Conservation (phyloP, 2,329 filamentous ascomycete genomes). For the Chaetothyriales sp. region DNA sequence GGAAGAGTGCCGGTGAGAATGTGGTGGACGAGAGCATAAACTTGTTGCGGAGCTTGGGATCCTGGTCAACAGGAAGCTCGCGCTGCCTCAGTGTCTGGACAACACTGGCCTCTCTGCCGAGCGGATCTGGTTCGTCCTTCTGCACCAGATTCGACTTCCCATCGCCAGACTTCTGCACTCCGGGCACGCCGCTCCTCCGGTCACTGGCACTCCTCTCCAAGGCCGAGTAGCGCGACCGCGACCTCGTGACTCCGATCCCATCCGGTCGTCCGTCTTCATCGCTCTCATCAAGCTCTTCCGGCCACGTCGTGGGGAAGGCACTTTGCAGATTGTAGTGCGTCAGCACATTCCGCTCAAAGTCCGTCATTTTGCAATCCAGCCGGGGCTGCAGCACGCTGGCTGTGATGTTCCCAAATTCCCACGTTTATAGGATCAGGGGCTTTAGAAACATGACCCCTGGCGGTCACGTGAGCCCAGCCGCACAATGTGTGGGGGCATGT, state of each 20-base stretch:
- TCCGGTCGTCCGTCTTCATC: conserved; percentile 43
- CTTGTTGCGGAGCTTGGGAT: conserved; percentile 66
- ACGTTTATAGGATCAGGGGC: conserved; percentile 17
- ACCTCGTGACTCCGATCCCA: conserved; percentile 33
- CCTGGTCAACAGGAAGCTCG: conserved; percentile 72
- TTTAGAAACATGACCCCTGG: conserved; percentile 15
- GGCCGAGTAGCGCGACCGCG: conserved; percentile 70
- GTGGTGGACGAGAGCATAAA: conserved; percentile 92
- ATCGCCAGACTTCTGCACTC: conserved; percentile 53
- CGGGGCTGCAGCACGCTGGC: conserved; percentile 14
- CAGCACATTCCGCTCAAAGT: conserved; percentile 63
- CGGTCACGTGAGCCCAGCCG: conserved; percentile 1
- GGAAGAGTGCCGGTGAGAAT: conserved; percentile 79
- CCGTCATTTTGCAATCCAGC: conserved; percentile 39
- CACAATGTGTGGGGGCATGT: neutral
- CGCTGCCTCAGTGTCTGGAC: conserved; percentile 62
- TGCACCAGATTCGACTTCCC: conserved; percentile 67
- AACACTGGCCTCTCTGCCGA: conserved; percentile 80
- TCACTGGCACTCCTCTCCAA: conserved; percentile 63
- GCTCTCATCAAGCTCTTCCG: conserved; percentile 61
- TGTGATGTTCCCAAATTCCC: conserved; percentile 7
- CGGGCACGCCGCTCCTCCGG: conserved; percentile 51
- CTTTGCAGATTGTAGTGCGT: conserved; percentile 80
- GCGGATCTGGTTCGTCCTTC: conserved; percentile 80
- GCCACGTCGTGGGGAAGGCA: conserved; percentile 73